phyloP scores from a whole-genome alignment of 2,329 filamentous ascomycete species.

The Phialophora chinensis region DNA sequence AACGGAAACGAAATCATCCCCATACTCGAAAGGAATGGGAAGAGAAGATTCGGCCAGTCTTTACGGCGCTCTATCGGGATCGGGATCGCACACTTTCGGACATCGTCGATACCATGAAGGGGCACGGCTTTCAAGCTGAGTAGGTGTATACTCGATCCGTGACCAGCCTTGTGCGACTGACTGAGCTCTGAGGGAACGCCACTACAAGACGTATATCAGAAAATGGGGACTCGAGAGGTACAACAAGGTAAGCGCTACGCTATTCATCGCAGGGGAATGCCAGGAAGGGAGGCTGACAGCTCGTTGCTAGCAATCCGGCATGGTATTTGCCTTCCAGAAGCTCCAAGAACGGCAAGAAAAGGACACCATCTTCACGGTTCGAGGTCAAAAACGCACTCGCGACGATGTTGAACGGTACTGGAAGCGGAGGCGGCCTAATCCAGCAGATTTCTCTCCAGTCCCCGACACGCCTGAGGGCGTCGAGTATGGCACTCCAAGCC shows the following conservation, averaged over 20 bases:
- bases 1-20: slow-evolving; percentile 1
- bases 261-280: background rate
- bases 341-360: background rate
- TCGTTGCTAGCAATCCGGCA: background rate
- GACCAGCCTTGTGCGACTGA: background rate
- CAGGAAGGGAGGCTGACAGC: background rate
- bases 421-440: slow-evolving; percentile 1
- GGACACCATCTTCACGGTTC: slow-evolving; percentile 1
- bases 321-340: slow-evolving; percentile 13
- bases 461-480: background rate
- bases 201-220: slow-evolving; percentile 12
- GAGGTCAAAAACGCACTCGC: background rate
- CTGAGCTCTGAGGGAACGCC: background rate
- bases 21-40: slow-evolving; percentile 15
- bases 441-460: slow-evolving; percentile 6
- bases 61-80: slow-evolving; percentile 6
- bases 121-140: background rate
- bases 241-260: slow-evolving; percentile 5
- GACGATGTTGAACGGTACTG: background rate
- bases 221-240: slow-evolving; percentile 7
- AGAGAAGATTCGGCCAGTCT: slow-evolving; percentile 7
- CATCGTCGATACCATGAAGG: background rate
- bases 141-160: background rate
- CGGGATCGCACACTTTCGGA: background rate
- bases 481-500: slow-evolving; percentile 9